phyloP scores from a whole-genome alignment of 2,329 filamentous ascomycete genomes.

The Fusarium sp. region DNA sequence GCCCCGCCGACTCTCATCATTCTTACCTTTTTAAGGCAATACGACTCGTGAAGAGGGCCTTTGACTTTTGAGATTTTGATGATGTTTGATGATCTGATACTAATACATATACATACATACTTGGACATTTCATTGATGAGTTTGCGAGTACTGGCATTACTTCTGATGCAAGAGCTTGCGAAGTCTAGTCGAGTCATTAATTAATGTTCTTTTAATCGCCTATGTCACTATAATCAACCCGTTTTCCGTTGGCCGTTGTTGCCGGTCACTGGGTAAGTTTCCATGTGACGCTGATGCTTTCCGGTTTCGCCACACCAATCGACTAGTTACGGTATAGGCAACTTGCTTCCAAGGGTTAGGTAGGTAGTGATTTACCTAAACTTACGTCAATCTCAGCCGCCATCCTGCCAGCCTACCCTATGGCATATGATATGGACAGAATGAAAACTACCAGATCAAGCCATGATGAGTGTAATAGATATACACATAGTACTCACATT shows the following conservation, averaged over 20 bases:
- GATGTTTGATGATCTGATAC: not conserved
- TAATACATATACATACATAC: not conserved
- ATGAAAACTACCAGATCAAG: not conserved
- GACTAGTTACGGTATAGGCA: not conserved
- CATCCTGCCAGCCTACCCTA: not conserved
- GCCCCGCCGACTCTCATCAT: conserved; percentile 8
- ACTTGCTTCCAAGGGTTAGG: not conserved
- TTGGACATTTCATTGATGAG: not conserved
- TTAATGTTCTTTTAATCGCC: not conserved
- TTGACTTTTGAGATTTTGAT: not conserved
- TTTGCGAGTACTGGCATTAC: not conserved
- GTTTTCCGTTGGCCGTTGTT: conserved; percentile 7
- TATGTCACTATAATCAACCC: not conserved
- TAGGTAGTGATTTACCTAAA: not conserved
- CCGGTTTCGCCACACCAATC: conserved; percentile 18
- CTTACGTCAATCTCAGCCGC: not conserved
- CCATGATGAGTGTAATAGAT: not conserved
- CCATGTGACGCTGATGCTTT: conserved; percentile 32
- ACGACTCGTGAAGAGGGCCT: not conserved
- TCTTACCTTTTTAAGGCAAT: conserved; percentile 19
- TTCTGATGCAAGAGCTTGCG: not conserved
- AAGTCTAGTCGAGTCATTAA: not conserved
- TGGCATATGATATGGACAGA: not conserved
- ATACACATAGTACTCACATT: not conserved
- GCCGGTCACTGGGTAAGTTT: conserved; percentile 1